Evolutionary conservation across 2,329 filamentous ascomycete genomes (phyloP), one percentile per base, ranked within the genome.

Genomic region (Hypoxylon sp.): DNA sequence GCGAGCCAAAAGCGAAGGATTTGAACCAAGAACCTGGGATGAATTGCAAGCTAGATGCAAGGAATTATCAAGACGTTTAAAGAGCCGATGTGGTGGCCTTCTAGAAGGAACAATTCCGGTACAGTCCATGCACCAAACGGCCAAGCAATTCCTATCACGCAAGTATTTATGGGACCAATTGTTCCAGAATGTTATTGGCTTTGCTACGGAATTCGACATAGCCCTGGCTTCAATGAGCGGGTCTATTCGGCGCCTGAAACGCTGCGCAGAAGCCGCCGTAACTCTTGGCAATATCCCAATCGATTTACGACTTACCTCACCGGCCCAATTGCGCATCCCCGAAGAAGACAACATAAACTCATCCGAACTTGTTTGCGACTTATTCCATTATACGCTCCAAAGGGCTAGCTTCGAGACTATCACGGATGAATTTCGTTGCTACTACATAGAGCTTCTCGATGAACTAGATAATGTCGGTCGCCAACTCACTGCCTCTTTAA

Each of bases 121-220:
- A 41, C n/a, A 41, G n/a, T 41, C 19, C 6, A 41, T 41, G 36
- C 36, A 41, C 36, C 36, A 41, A 41, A 41, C 36, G 36, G 36
- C n/a, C n/a, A 19, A 41, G 1, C 36, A 41, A 2, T 41, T 41
- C 36, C 36, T 41, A 17, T 17, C 36, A n/a, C 36, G 36, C 3
- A 17, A n/a, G 36, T 38, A 38, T n/a, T 17, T 38, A 38, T 38
- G 36, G 36, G 14, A 38, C 13, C 3, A n/a, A 38, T 17, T 38
- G 36, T 38, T 38, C 14, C 14, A 14, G 14, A n/a, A 4, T 38
- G 14, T 5, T 17, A 5, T 38, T 2, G 13, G 36, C 36, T 38
- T 38, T 38, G 5, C 14, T 38, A 14, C 13, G 14, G 14, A 4
- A 6, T 38, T 7, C 14, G 36, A 38, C 14, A 14, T 38, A 5